These are phyloP conservation scores for Fusarium clavum DNA, from an alignment of 2,329 filamentous ascomycete species.

Conservation along the genomic window DNA sequence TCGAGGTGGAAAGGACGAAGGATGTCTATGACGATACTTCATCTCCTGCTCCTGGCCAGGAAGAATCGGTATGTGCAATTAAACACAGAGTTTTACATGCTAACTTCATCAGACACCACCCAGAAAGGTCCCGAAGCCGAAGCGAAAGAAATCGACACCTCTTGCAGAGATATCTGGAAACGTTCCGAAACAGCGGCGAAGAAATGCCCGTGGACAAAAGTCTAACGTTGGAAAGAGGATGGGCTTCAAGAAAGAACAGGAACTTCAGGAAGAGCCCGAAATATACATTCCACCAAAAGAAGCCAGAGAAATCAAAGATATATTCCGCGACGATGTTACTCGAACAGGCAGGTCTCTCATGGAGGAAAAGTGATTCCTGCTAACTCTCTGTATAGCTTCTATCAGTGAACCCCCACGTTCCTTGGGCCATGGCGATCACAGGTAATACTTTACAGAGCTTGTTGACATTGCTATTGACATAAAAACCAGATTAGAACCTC, in stretches of 20 bases:
- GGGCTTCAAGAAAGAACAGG: constrained; percentile 32
- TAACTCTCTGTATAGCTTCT: constrained; percentile 40
- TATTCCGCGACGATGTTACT: constrained; percentile 49
- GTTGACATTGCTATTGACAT: constrained; percentile 9
- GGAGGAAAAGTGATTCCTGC: background rate
- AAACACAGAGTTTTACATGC: constrained; percentile 3
- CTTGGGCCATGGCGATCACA: constrained; percentile 42
- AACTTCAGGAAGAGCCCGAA: constrained; percentile 20
- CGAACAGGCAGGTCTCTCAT: constrained; percentile 41
- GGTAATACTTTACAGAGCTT: constrained; percentile 31
- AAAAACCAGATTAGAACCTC: constrained; percentile 48
- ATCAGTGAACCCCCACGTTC: constrained; percentile 42
- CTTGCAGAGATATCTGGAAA: constrained; percentile 53
- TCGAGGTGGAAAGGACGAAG: constrained; percentile 63
- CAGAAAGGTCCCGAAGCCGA: constrained; percentile 48
- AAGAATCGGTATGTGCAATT: constrained; percentile 57
- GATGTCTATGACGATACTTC: constrained; percentile 71
- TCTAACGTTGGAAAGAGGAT: constrained; percentile 33
- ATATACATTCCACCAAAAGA: constrained; percentile 28
- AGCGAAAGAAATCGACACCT: constrained; percentile 49
- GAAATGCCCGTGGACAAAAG: constrained; percentile 33
- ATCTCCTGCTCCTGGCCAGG: constrained; percentile 57
- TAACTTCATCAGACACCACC: constrained; percentile 44
- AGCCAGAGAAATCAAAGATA: constrained; percentile 44
- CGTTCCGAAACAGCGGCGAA: constrained; percentile 47